These are phyloP conservation scores for Metarhizium anisopliae DNA, from an alignment of 2,329 filamentous ascomycete species.

Conservation along the genomic window DNA sequence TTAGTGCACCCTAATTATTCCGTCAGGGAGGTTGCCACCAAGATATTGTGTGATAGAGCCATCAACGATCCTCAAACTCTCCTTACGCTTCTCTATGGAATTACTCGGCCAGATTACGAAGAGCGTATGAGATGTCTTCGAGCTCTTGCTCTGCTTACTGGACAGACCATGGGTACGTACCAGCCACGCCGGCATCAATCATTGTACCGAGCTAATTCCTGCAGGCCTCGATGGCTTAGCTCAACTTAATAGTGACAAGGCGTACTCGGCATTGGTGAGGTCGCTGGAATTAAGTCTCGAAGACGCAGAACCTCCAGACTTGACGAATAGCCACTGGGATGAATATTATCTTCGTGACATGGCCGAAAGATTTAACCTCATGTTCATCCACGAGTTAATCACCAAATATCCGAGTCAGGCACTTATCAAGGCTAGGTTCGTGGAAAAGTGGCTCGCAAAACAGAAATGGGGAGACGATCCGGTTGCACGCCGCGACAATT, in stretches of 20 bases:
- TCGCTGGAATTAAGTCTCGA: conserved; percentile 48
- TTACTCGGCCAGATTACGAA: conserved; percentile 50
- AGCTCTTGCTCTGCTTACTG: conserved; percentile 46
- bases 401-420: conserved; percentile 47
- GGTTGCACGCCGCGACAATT: conserved; percentile 45
- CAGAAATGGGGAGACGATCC: conserved; percentile 58
- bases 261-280: conserved; percentile 49
- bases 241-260: conserved; percentile 39
- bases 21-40: conserved; percentile 59
- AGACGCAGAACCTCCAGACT: conserved; percentile 39
- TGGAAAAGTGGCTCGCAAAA: conserved; percentile 65
- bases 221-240: conserved; percentile 29
- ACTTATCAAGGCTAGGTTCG: conserved; percentile 53
- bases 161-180: conserved; percentile 24
- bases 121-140: conserved; percentile 48
- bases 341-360: conserved; percentile 55
- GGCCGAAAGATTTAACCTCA: conserved; percentile 50
- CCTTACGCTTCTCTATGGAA: conserved; percentile 44
- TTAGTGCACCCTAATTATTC: conserved; percentile 63
- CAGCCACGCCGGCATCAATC: neutral
- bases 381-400: conserved; percentile 50
- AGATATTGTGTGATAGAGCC: conserved; percentile 46
- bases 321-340: conserved; percentile 49
- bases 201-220: conserved; percentile 12
- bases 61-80: conserved; percentile 49